A percentile compares a stretch with the other conserved stretches of the same genome.
Conservation (phyloP, 305 asterid species). For the Solanum hybrid region DNA sequence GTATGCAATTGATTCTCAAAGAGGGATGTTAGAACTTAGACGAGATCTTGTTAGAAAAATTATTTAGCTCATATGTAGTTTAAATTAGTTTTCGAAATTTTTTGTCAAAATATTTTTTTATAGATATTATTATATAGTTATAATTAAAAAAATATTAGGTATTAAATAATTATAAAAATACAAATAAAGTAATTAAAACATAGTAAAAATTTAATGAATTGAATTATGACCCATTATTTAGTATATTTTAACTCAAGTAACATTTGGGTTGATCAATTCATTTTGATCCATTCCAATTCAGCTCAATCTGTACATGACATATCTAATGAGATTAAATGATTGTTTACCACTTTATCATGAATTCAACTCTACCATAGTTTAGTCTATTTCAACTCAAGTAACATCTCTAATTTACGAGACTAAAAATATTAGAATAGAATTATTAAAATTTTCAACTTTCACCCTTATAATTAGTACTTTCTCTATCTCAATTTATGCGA, state of each 20-base stretch:
- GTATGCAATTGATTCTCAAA: neutral
- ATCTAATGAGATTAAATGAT: neutral
- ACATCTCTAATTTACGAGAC: neutral
- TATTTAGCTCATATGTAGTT: neutral
- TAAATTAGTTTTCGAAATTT: too few relatives aligned
- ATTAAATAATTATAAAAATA: too few relatives aligned
- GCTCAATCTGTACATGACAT: neutral
- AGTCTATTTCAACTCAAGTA: too few relatives aligned
- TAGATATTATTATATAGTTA: neutral
- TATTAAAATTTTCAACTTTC: too few relatives aligned
- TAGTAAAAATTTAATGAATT: too few relatives aligned
- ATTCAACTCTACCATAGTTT: neutral
- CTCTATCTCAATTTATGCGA: too few relatives aligned
- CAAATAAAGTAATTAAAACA: fast-evolving
- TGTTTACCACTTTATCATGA: neutral
- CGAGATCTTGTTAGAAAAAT: neutral
- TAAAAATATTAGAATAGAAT: neutral
- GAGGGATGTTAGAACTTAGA: neutral
- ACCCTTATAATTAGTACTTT: neutral
- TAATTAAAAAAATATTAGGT: too few relatives aligned
- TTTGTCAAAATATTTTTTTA: neutral
- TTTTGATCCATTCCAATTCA: neutral
- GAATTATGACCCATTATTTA: too few relatives aligned
- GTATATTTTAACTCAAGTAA: neutral
- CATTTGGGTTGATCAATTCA: neutral